Percentiles rank a stretch among this genome's conserved stretches.
Conservation (phyloP, 1,139 yeast species). For the Magnusiomyces suaveolens region DNA sequence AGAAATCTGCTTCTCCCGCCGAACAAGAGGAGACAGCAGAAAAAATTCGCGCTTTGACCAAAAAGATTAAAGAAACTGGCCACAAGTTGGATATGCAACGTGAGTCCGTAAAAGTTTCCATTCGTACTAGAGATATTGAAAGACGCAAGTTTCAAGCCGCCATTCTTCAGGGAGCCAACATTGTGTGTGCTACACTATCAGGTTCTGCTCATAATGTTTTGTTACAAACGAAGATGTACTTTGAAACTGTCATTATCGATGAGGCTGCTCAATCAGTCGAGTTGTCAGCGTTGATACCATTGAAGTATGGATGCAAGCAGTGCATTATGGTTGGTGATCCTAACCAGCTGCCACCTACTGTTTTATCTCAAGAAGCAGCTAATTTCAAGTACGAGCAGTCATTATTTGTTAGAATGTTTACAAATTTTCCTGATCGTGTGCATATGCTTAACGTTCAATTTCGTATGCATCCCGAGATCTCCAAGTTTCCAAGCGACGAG, state of each 20-base stretch:
- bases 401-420: slow-evolving; percentile 87
- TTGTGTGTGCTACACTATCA: slow-evolving; percentile 84
- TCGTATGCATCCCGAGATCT: slow-evolving; percentile 93
- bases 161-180: slow-evolving; percentile 66
- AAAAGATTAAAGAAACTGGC: slow-evolving; percentile 58
- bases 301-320: slow-evolving; percentile 79
- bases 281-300: slow-evolving; percentile 79
- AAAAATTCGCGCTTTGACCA: slow-evolving; percentile 42
- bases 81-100: slow-evolving; percentile 67
- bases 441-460: slow-evolving; percentile 81
- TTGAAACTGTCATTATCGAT: slow-evolving; percentile 90
- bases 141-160: slow-evolving; percentile 65
- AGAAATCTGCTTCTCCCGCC: slow-evolving; percentile 24
- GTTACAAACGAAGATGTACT: slow-evolving; percentile 59
- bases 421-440: slow-evolving; percentile 48
- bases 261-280: slow-evolving; percentile 98
- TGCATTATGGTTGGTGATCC: slow-evolving; percentile 99
- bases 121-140: slow-evolving; percentile 70
- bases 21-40: slow-evolving; percentile 20
- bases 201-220: slow-evolving; percentile 90
- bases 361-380: slow-evolving; percentile 79
- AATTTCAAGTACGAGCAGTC: slow-evolving; percentile 76
- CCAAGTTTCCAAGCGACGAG: slow-evolving; percentile 72
- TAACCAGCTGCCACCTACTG: slow-evolving; percentile 95
- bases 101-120: slow-evolving; percentile 39